Conservation (phyloP, 78 protist species). For the Polysphondylium violaceum region DNA sequence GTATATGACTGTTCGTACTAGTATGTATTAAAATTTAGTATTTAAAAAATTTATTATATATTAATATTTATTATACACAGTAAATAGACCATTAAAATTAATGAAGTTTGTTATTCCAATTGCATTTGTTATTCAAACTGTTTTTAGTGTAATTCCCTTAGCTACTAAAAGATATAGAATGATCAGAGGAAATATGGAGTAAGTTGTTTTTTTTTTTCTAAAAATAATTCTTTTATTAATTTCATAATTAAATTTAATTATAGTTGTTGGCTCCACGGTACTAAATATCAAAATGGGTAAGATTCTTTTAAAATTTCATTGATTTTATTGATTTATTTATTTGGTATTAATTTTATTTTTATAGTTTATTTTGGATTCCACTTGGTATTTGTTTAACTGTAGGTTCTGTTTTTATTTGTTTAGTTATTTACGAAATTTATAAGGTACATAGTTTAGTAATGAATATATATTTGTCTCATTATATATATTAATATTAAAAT, state of each 20-base stretch:
- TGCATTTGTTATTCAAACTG: neutral
- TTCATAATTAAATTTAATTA: neutral
- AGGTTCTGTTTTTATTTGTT: slow-evolving; percentile 13
- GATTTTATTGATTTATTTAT: no score
- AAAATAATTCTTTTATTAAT: neutral
- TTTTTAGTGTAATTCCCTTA: slow-evolving; percentile 1
- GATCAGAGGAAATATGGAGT: slow-evolving; percentile 12
- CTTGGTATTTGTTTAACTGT: slow-evolving; percentile 11
- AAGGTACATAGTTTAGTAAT: neutral
- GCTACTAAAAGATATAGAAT: neutral
- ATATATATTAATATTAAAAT: neutral
- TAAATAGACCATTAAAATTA: neutral
- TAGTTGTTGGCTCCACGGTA: slow-evolving; percentile 42
- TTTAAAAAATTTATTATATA: neutral
- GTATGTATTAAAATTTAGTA: neutral
- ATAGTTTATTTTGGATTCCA: slow-evolving; percentile 66
- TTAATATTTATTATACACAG: neutral
- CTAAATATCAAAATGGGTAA: slow-evolving; percentile 17
- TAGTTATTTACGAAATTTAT: slow-evolving; percentile 45
- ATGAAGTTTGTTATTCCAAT: slow-evolving; percentile 3
- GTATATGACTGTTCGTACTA: neutral
- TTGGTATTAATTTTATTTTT: no score
- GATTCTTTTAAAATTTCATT: no score
- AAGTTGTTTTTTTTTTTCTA: neutral
- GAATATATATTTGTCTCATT: neutral